Percentiles rank a stretch among this genome's conserved stretches.
Conservation (phyloP, 1,284 basidiomycete genomes). For the Ceratobasidium sp. region DNA sequence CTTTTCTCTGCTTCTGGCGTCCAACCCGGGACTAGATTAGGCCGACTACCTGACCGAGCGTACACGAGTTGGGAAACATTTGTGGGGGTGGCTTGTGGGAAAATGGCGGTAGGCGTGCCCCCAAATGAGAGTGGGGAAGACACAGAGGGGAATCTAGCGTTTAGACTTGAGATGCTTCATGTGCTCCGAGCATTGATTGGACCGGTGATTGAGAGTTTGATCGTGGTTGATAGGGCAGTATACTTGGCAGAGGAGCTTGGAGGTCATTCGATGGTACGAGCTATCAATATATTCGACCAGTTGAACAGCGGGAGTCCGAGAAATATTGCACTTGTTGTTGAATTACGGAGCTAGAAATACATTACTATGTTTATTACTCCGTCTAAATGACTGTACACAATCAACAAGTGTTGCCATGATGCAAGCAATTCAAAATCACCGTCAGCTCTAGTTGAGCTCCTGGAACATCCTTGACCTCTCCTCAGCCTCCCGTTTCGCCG, state of each 20-base stretch:
- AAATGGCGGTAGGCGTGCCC: slow-evolving; percentile 44
- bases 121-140: slow-evolving; percentile 37
- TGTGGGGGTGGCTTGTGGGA: slow-evolving; percentile 45
- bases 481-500: slow-evolving; percentile 39
- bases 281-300: slow-evolving; percentile 46
- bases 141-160: slow-evolving; percentile 44
- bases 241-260: slow-evolving; percentile 50
- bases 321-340: slow-evolving; percentile 45
- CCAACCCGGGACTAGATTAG: slow-evolving; percentile 52
- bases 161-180: slow-evolving; percentile 53
- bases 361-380: background rate
- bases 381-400: too few species aligned
- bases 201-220: slow-evolving; percentile 53
- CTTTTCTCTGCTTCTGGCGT: slow-evolving; percentile 4
- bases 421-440: background rate
- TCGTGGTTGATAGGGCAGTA: slow-evolving; percentile 53
- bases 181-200: slow-evolving; percentile 54
- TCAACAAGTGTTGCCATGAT: too few species aligned
- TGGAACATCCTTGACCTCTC: slow-evolving; percentile 23
- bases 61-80: slow-evolving; percentile 52
- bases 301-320: slow-evolving; percentile 44
- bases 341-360: slow-evolving; percentile 21
- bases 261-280: slow-evolving; percentile 21
- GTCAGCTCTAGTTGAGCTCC: slow-evolving; percentile 22
- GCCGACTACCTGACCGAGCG: slow-evolving; percentile 50